These are phyloP conservation scores for Heimioporus punctisporus DNA, from an alignment of 1,284 basidiomycete species.

Conservation along the genomic window DNA sequence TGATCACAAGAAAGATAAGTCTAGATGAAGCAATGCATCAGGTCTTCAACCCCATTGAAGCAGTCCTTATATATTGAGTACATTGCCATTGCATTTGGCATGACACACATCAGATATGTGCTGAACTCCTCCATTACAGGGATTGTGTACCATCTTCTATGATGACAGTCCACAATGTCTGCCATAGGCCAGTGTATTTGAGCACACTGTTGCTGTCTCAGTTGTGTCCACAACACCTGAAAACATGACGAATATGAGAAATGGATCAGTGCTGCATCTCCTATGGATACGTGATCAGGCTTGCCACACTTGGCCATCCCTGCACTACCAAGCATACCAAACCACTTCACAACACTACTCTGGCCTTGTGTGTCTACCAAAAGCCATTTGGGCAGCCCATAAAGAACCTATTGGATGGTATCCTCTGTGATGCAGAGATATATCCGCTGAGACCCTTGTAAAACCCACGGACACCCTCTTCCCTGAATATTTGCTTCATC, in stretches of 20 bases:
- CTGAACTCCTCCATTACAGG: conserved; percentile 93
- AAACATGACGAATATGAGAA: background rate
- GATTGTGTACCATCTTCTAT: conserved; percentile 89
- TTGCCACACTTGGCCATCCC: conserved; percentile 95
- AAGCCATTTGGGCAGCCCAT: conserved; percentile 82
- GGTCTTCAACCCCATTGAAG: conserved; percentile 62
- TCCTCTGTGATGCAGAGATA: conserved; percentile 97
- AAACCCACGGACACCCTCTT: conserved; percentile 88
- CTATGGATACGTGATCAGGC: conserved; percentile 95
- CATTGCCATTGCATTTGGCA: conserved; percentile 98
- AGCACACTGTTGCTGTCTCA: conserved; percentile 85
- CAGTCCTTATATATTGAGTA: conserved; percentile 82
- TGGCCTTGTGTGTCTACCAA: conserved; percentile 54
- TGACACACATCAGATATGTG: conserved; percentile 95
- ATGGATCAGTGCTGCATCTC: conserved; percentile 58
- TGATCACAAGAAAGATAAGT: too few species aligned
- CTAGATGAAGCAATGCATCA: too few species aligned
- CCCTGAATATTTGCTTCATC: conserved; percentile 73
- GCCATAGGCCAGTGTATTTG: conserved; percentile 88
- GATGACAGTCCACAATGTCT: conserved; percentile 87
- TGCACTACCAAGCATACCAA: conserved; percentile 87
- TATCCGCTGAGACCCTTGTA: conserved; percentile 94
- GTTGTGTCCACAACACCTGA: conserved; percentile 89
- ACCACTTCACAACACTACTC: conserved; percentile 66
- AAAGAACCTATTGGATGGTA: conserved; percentile 98